phyloP scores from a whole-genome alignment of 1,139 yeast species.

The Diutina sp. region DNA sequence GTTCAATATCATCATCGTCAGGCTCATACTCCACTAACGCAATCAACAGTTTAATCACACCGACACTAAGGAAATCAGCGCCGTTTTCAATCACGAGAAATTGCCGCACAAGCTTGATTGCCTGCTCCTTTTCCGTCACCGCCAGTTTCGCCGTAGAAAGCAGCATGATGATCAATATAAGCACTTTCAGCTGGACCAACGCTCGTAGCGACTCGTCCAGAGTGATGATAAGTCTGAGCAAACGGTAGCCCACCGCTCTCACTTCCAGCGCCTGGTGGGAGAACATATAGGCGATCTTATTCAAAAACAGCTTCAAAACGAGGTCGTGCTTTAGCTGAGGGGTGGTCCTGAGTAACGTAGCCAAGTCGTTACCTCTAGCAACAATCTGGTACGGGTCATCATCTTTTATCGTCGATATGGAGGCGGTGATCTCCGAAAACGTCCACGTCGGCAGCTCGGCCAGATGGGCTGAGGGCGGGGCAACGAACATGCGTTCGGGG shows the following conservation, averaged over 20 bases:
- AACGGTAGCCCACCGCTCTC: constrained; percentile 63
- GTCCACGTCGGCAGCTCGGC: constrained; percentile 25
- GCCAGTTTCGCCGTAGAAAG: constrained; percentile 40
- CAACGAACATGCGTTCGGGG: background rate
- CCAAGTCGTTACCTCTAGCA: constrained; percentile 51
- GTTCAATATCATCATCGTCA: background rate
- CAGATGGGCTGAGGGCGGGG: background rate
- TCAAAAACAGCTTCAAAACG: constrained; percentile 47
- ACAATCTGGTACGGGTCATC: constrained; percentile 30
- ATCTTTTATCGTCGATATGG: constrained; percentile 15
- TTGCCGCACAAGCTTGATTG: constrained; percentile 56
- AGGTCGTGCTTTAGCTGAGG: constrained; percentile 58
- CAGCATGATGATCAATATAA: constrained; percentile 51
- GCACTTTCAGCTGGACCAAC: constrained; percentile 38
- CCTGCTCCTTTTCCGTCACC: constrained; percentile 65
- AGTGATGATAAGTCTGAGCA: constrained; percentile 52
- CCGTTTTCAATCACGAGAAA: constrained; percentile 50
- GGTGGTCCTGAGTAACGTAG: constrained; percentile 39
- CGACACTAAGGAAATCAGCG: constrained; percentile 41
- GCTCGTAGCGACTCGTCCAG: constrained; percentile 38
- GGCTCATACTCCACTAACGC: constrained; percentile 35
- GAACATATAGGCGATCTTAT: constrained; percentile 48
- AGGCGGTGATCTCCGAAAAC: constrained; percentile 20
- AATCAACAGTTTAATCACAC: constrained; percentile 60
- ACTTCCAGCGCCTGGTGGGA: constrained; percentile 49